phyloP scores from a whole-genome alignment of 2,329 filamentous ascomycete species.

The Scytalidium lignicola region DNA sequence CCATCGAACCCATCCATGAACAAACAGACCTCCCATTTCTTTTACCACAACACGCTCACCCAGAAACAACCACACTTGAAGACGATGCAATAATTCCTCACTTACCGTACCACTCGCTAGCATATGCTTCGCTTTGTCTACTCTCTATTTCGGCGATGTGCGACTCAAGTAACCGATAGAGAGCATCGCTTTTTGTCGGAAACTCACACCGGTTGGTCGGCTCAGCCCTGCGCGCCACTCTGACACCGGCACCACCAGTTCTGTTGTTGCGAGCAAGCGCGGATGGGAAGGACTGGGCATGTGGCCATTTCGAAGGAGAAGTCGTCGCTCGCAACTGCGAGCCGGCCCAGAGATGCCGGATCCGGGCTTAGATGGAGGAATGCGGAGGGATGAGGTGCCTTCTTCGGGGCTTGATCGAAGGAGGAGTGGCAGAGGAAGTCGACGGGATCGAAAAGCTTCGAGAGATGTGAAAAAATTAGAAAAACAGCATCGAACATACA shows the following conservation, averaged over 20 bases:
- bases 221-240: not conserved
- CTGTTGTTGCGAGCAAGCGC: slow-evolving; percentile 10
- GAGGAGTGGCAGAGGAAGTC: slow-evolving; percentile 29
- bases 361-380: slow-evolving; percentile 42
- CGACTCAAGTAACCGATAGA: not conserved
- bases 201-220: not conserved
- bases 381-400: slow-evolving; percentile 23
- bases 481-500: slow-evolving; percentile 47
- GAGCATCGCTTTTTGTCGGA: not conserved
- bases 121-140: not conserved
- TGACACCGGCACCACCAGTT: not conserved
- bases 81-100: not conserved
- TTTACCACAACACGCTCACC: not conserved
- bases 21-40: not conserved
- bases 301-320: slow-evolving; percentile 78
- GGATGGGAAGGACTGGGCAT: slow-evolving; percentile 52
- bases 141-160: not conserved
- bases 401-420: slow-evolving; percentile 24
- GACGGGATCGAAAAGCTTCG: slow-evolving; percentile 21
- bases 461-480: slow-evolving; percentile 31
- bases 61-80: too few relatives aligned
- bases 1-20: not conserved
- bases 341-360: slow-evolving; percentile 50
- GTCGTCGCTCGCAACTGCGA: slow-evolving; percentile 56
- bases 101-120: not conserved